Conservation (phyloP, 2,329 filamentous ascomycete genomes). For the Ramularia collo-cygni region DNA sequence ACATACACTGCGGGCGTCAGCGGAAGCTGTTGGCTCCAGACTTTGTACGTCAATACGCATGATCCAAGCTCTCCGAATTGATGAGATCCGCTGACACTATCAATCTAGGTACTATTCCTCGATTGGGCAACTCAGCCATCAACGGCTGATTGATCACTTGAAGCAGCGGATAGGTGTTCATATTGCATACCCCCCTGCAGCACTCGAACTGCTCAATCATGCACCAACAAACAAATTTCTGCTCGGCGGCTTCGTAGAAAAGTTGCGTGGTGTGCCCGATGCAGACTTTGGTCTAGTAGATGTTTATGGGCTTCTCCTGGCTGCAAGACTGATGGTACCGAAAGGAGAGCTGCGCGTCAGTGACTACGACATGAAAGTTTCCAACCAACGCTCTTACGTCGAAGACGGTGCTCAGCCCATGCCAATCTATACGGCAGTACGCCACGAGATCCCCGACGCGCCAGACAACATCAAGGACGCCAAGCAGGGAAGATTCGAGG, state of each 20-base stretch:
- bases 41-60: slow-evolving; percentile 42
- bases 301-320: slow-evolving; percentile 80
- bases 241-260: slow-evolving; percentile 82
- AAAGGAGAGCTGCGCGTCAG: slow-evolving; percentile 74
- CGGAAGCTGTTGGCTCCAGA: slow-evolving; percentile 91
- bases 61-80: no score
- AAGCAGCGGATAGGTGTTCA: slow-evolving; percentile 80
- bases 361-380: slow-evolving; percentile 79
- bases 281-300: slow-evolving; percentile 88
- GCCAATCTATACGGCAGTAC: slow-evolving; percentile 91
- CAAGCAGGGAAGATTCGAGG: slow-evolving; percentile 24
- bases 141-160: slow-evolving; percentile 70
- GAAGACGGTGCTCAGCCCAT: slow-evolving; percentile 74
- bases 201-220: slow-evolving; percentile 72
- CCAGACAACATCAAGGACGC: slow-evolving; percentile 32
- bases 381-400: slow-evolving; percentile 71
- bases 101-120: slow-evolving; percentile 61
- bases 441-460: slow-evolving; percentile 81
- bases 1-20: slow-evolving; percentile 96
- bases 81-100: no score
- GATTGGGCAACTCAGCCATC: slow-evolving; percentile 61
- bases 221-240: slow-evolving; percentile 91
- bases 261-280: slow-evolving; percentile 71
- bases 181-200: slow-evolving; percentile 84
- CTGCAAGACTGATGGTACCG: slow-evolving; percentile 76